Percentiles rank a stretch among this genome's conserved stretches.
These are phyloP conservation scores for Mycena chlorophos DNA, from an alignment of 768 basidiomycete species.

Conservation along the genomic window DNA sequence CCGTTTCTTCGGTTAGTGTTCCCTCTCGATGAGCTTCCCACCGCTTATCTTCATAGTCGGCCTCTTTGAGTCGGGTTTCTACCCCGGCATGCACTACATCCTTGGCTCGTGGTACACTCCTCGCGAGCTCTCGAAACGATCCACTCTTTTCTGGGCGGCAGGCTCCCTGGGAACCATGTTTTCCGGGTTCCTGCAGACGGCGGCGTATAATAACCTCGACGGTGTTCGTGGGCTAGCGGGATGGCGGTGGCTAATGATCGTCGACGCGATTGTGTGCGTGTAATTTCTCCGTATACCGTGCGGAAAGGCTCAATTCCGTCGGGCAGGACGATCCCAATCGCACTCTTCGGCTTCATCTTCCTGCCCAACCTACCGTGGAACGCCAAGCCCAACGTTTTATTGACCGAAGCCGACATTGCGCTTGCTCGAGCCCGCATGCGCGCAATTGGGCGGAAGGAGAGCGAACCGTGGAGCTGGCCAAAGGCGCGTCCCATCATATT, in stretches of 20 bases:
- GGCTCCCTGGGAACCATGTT: conserved; percentile 23
- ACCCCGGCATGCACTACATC: conserved; percentile 24
- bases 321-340: conserved; percentile 18
- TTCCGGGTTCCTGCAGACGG: conserved; percentile 23
- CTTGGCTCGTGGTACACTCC: conserved; percentile 23
- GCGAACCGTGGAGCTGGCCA: conserved; percentile 17
- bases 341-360: conserved; percentile 19
- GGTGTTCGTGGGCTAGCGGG: conserved; percentile 17
- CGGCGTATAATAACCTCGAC: conserved; percentile 21
- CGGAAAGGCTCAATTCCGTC: background rate
- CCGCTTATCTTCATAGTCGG: conserved; percentile 4
- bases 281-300: background rate
- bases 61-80: conserved; percentile 20
- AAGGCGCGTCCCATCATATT: conserved; percentile 2
- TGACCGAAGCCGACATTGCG: conserved; percentile 16
- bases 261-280: conserved; percentile 21
- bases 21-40: background rate
- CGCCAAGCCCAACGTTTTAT: conserved; percentile 12
- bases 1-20: conserved; percentile 12
- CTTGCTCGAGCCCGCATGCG: conserved; percentile 20
- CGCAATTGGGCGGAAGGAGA: conserved; percentile 19
- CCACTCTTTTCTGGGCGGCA: conserved; percentile 21
- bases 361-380: conserved; percentile 19
- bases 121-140: conserved; percentile 21
- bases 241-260: conserved; percentile 25